phyloP scores from a whole-genome alignment of 345 rosid genomes.

The Carallia pectinifolia region DNA sequence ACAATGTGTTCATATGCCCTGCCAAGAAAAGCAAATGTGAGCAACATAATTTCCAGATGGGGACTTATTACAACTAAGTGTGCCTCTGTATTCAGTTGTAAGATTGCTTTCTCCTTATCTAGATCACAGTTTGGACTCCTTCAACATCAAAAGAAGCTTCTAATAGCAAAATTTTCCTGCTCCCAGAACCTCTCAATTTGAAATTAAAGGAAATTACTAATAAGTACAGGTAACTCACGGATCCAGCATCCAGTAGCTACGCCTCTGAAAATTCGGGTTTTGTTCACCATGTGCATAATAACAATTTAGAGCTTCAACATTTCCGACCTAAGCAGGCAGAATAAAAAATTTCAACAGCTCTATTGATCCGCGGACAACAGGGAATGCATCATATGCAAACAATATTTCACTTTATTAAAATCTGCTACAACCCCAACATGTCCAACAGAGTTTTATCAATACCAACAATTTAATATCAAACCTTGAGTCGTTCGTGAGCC shows the following conservation, averaged over 20 bases:
- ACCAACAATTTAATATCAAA: slow-evolving; percentile 11
- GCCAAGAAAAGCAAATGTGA: slow-evolving; percentile 31
- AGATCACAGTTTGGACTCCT: neutral
- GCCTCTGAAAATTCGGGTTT: slow-evolving; percentile 75
- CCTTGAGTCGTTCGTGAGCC: slow-evolving; percentile 95
- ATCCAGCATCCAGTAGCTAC: slow-evolving; percentile 97
- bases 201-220: neutral
- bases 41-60: neutral
- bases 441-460: neutral
- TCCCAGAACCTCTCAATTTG: slow-evolving; percentile 1
- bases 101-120: neutral
- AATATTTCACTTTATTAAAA: neutral
- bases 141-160: neutral
- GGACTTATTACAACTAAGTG: neutral
- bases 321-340: slow-evolving; percentile 75
- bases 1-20: slow-evolving; percentile 84
- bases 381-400: neutral
- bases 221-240: slow-evolving; percentile 54
- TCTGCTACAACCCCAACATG: neutral
- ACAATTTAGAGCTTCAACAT: slow-evolving; percentile 77
- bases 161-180: neutral
- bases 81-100: neutral
- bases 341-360: slow-evolving; percentile 15
- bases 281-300: slow-evolving; percentile 95
- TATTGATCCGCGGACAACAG: neutral